phyloP scores from a whole-genome alignment of 345 rosid genomes.

The Passiflora organensis region DNA sequence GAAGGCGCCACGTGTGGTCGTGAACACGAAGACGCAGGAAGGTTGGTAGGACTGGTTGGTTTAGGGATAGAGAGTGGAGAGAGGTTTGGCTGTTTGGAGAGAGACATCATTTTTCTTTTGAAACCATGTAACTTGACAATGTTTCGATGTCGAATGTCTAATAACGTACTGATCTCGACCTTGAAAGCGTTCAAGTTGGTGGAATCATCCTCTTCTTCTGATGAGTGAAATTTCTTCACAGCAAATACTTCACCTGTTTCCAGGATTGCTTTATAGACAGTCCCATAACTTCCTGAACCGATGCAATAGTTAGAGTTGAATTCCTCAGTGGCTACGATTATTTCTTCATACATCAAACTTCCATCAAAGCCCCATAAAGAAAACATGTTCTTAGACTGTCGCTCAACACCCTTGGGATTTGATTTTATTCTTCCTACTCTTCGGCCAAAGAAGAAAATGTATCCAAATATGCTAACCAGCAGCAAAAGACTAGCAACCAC shows the following conservation, averaged over 20 bases:
- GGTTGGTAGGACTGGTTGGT: too few species aligned
- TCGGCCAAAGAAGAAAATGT: background rate
- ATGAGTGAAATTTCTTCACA: constrained; percentile 14
- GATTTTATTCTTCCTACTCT: background rate
- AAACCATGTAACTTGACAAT: constrained; percentile 12
- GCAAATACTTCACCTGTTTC: constrained; percentile 5
- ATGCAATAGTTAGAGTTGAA: constrained; percentile 10
- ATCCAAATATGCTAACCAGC: background rate
- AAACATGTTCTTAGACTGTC: background rate
- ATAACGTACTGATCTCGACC: background rate
- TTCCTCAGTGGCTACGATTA: constrained; percentile 1
- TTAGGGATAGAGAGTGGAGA: too few species aligned
- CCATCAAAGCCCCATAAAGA: background rate
- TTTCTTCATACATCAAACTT: background rate
- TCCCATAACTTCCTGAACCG: constrained; percentile 8
- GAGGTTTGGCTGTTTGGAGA: too few species aligned
- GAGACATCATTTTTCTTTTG: too few species aligned
- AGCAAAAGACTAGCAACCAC: background rate
- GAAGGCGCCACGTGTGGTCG: background rate
- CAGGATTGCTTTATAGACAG: constrained; percentile 11
- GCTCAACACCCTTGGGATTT: background rate
- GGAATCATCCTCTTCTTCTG: background rate
- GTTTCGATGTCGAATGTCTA: background rate
- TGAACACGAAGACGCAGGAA: background rate
- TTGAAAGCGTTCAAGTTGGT: background rate